Conservation (phyloP, 176 grass and related monocot species). For the Sorghum bicolor region Sorghum_bicolor_NCBIv3 NC_012870.2:75718001-75718500, state of each 20-base stretch:
- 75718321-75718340: constrained; percentile 51
- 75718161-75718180: constrained; percentile 70
- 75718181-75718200: constrained; percentile 77
- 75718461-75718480: neutral
- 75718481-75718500: neutral
- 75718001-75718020: constrained; percentile 48
- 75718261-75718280: constrained; percentile 72
- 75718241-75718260: constrained; percentile 76
- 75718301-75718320: constrained; percentile 57
- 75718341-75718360: constrained; percentile 56
- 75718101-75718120: constrained; percentile 75
- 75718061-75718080: neutral
- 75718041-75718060: neutral
- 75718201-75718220: constrained; percentile 86
- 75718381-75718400: constrained; percentile 71
- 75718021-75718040: neutral
- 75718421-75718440: neutral
- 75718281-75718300: constrained; percentile 86
- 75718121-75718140: constrained; percentile 82
- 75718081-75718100: constrained; percentile 86
- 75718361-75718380: constrained; percentile 65
- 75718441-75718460: neutral
- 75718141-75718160: constrained; percentile 63
- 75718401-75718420: neutral
- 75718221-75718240: constrained; percentile 71